A percentile compares a stretch with the other conserved stretches of the same genome.
phyloP scores from a whole-genome alignment of 805 yeast species.

The Spathaspora sp. region DNA sequence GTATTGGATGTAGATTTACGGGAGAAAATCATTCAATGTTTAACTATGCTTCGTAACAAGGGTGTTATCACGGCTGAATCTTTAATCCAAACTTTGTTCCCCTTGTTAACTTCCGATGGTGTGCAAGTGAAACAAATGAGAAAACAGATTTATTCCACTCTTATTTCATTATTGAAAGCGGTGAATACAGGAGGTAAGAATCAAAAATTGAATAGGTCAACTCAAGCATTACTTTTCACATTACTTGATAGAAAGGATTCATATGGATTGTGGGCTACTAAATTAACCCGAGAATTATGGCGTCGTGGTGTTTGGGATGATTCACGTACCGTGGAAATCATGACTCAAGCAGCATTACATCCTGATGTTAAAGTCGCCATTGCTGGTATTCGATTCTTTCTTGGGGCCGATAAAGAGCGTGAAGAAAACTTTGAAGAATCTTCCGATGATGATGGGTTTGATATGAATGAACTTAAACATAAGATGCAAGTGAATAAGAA shows the following conservation, averaged over 20 bases:
- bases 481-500: slow-evolving; percentile 81
- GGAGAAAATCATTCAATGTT: slow-evolving; percentile 85
- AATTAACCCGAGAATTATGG: slow-evolving; percentile 93
- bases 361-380: slow-evolving; percentile 81
- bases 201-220: slow-evolving; percentile 82
- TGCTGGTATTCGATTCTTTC: slow-evolving; percentile 86
- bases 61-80: slow-evolving; percentile 74
- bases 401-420: slow-evolving; percentile 93
- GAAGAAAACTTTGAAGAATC: slow-evolving; percentile 77
- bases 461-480: slow-evolving; percentile 72
- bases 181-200: slow-evolving; percentile 87
- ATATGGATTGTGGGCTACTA: slow-evolving; percentile 95
- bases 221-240: slow-evolving; percentile 90
- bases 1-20: slow-evolving; percentile 80
- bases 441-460: slow-evolving; percentile 69
- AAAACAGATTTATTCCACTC: slow-evolving; percentile 74
- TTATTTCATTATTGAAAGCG: slow-evolving; percentile 73
- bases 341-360: slow-evolving; percentile 93
- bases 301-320: slow-evolving; percentile 98
- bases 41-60: slow-evolving; percentile 88
- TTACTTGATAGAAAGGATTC: slow-evolving; percentile 72
- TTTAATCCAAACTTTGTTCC: slow-evolving; percentile 83
- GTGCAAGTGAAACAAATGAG: slow-evolving; percentile 79
- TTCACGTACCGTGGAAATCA: slow-evolving; percentile 91
- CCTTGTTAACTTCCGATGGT: slow-evolving; percentile 63